Evolutionary conservation across 2,329 filamentous ascomycete species (phyloP), one percentile per base, ranked within the genome.

Genomic region (Colletotrichum sp.): DNA sequence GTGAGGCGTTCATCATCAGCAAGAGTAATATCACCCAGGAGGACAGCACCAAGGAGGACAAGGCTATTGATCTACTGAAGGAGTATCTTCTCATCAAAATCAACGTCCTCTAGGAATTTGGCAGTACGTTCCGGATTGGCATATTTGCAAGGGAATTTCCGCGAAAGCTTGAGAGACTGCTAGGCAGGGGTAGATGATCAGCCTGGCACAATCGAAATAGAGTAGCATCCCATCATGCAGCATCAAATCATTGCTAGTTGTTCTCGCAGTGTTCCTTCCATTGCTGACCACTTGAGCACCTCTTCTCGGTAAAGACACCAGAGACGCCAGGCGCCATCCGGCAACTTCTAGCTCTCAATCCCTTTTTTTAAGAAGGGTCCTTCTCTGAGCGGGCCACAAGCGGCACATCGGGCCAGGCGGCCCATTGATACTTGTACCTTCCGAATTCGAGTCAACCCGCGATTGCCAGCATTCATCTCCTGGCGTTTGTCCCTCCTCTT

Each of bases 391-490:
- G 5, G 9, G 9, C 39, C 18, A 12, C 39, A 49, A 12, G 39
- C 39, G 18, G 18, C 9, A 12, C 3, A 49, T 12, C 0, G 9
- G 39, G 3, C 6, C 39, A 12, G 18, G 9, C 9, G 18, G 39
- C 18, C 18, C 9, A 49, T 49, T n/a, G 39, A n/a, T 21, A 49
- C 0, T 1, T 21, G 18, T 12, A 0, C 39, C 18, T 12, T 0
- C 18, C 18, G 0, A 6, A 12, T n/a, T 3, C 39, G 18, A 49
- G 18, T n/a, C 9, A 49, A 7, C 39, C 9, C 5, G 39, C 39
- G 9, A 49, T 49, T 49, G 39, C 39, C 39, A 44, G 6, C 5
- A 0, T 10, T 12, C 5, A 18, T n/a, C 39, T 2, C 9, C 8
- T 44, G 8, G 0, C 36, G 5, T 44, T 1, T 8, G 8, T 18